Evolutionary conservation across 495 filamentous ascomycete species (phyloP), one percentile per base, ranked within the genome.

Genomic region (Aspergillus avenaceus): DNA sequence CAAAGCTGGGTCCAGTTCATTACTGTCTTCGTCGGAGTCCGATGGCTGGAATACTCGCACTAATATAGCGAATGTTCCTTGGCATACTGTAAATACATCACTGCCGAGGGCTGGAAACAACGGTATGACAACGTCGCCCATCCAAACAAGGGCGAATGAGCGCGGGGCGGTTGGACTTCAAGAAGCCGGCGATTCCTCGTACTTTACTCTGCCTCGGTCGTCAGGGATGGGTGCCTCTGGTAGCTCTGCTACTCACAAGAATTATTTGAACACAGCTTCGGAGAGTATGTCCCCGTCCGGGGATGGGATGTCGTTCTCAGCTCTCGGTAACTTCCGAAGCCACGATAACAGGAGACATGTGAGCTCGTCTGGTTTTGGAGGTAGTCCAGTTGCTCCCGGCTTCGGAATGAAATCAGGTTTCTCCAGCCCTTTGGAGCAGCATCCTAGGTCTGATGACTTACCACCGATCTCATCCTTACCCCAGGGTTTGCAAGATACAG

Each of bases 1-100:
- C 6, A 80, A 82, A 55, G 77, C 78, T 24, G 85, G 86, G 21
- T 88, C 85, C 2, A 75, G 83, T 22, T 85, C 85, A 26, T 62
- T 90, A 24, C 62, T 86, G 34, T 73, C 80, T 2, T 75, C 82
- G 2, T 87, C 85, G 1, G 83, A 85, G 56, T 77, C 81, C 1
- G 84, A 89, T 57, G 66, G 65, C 26, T 81, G 77, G 78, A 68
- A 56, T 57, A 57, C 60, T 23, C 71, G 71, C 13, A 63, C 73
- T 26, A 76, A 71, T 31, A 52, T 72, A 3, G n/a, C n/a, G n/a
- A n/a, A n/a, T n/a, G n/a, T n/a, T n/a, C 74, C 78, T 0, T 87
- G 84, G 85, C 73, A 70, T 47, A 66, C 74, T 4, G 56, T 78
- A 16, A 80, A 81, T 45, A 63, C 69, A n/a, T 71, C 69, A 0